These are phyloP conservation scores for Collariella sp. DNA, from an alignment of 495 filamentous ascomycete species.

Conservation along the genomic window DNA sequence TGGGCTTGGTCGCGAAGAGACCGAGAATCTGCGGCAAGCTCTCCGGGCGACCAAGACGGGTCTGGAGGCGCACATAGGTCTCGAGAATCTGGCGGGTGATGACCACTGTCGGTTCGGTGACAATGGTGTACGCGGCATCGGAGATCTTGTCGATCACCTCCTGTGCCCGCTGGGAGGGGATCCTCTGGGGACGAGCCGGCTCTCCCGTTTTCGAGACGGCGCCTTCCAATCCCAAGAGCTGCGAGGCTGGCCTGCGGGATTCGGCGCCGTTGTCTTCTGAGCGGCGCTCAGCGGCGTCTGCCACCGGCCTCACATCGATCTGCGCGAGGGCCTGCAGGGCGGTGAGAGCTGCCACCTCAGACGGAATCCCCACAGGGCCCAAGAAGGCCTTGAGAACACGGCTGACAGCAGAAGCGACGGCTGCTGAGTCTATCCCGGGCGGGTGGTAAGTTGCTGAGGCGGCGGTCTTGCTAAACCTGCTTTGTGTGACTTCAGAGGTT, in stretches of 20 bases:
- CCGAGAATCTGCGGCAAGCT: slow-evolving; percentile 70
- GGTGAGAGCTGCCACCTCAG: slow-evolving; percentile 24
- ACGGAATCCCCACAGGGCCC: slow-evolving; percentile 24
- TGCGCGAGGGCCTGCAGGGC: slow-evolving; percentile 26
- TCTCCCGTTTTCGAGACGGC: slow-evolving; percentile 11
- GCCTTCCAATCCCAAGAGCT: slow-evolving; percentile 25
- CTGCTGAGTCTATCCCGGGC: slow-evolving; percentile 8
- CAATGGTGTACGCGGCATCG: slow-evolving; percentile 50
- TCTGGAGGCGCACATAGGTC: slow-evolving; percentile 63
- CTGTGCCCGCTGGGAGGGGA: slow-evolving; percentile 8
- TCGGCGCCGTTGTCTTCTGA: slow-evolving; percentile 10
- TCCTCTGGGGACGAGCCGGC: background rate
- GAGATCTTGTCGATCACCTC: slow-evolving; percentile 40
- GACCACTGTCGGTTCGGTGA: slow-evolving; percentile 70
- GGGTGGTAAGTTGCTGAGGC: slow-evolving; percentile 1
- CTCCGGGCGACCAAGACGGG: slow-evolving; percentile 58
- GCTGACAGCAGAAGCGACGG: slow-evolving; percentile 20
- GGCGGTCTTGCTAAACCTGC: slow-evolving; percentile 13
- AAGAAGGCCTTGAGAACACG: slow-evolving; percentile 26
- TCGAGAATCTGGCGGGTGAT: slow-evolving; percentile 64
- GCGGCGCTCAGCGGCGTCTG: slow-evolving; percentile 10
- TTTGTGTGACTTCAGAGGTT: background rate
- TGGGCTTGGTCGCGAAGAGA: slow-evolving; percentile 77
- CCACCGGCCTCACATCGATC: slow-evolving; percentile 11
- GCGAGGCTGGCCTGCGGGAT: slow-evolving; percentile 14